These are phyloP conservation scores for Penicillium lividum DNA, from an alignment of 495 filamentous ascomycete species.

Conservation along the genomic window DNA sequence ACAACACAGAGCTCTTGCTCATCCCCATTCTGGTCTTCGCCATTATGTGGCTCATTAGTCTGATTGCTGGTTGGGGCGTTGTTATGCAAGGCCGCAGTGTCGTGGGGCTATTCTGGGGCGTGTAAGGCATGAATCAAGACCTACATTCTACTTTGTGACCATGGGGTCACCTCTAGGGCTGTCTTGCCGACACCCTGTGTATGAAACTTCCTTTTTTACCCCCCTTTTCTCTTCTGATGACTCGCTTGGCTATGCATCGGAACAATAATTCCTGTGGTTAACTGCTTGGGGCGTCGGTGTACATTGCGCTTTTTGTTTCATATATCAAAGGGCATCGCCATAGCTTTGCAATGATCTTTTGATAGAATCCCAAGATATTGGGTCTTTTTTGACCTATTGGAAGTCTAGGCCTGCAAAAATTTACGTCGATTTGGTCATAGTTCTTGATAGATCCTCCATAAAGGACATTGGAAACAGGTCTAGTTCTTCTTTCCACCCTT, in stretches of 20 bases:
- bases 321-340: slow-evolving; percentile 10
- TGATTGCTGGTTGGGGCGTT: slow-evolving; percentile 52
- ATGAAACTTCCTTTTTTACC: slow-evolving; percentile 19
- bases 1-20: slow-evolving; percentile 71
- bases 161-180: slow-evolving; percentile 2
- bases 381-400: slow-evolving; percentile 29
- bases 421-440: slow-evolving; percentile 2
- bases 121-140: slow-evolving; percentile 29
- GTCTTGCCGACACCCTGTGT: slow-evolving; percentile 13
- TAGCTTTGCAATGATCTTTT: slow-evolving; percentile 9
- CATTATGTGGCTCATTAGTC: slow-evolving; percentile 63
- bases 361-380: slow-evolving; percentile 18
- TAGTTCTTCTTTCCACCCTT: slow-evolving; percentile 45
- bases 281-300: slow-evolving; percentile 20
- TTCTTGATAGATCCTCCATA: neutral
- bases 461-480: neutral
- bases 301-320: slow-evolving; percentile 19
- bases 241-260: slow-evolving; percentile 22
- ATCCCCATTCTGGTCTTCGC: slow-evolving; percentile 61
- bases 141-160: neutral
- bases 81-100: slow-evolving; percentile 46
- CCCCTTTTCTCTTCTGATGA: slow-evolving; percentile 8
- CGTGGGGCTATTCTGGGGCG: slow-evolving; percentile 48
- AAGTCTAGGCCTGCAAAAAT: neutral
- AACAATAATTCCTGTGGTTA: slow-evolving; percentile 17